phyloP scores from a whole-genome alignment of 306 rosid species.

The Cucumis cinereus region DNA sequence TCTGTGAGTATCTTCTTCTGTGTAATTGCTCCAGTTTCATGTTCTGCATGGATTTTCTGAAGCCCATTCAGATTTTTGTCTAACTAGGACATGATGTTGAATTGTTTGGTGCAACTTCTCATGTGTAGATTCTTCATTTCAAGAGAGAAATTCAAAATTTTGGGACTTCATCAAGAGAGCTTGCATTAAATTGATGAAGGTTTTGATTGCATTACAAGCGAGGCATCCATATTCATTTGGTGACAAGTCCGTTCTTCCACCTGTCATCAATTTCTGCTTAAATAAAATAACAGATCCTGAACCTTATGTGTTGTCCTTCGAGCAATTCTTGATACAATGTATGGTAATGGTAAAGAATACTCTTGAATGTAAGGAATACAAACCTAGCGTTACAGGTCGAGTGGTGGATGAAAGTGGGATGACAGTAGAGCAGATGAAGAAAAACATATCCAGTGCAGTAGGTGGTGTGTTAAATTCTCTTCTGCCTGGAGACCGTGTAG shows the following conservation, averaged over 20 bases:
- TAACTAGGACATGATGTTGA: conserved; percentile 11
- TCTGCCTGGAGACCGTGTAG: conserved; percentile 65
- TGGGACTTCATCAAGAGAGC: conserved; percentile 77
- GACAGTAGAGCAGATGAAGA: conserved; percentile 73
- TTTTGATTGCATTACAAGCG: conserved; percentile 76
- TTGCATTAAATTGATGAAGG: conserved; percentile 77
- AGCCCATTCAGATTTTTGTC: not conserved
- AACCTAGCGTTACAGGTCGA: conserved; percentile 73
- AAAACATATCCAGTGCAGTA: conserved; percentile 60
- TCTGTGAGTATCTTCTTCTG: conserved; percentile 43
- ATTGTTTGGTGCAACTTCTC: conserved; percentile 4
- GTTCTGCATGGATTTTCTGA: not conserved
- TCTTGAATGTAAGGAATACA: conserved; percentile 94
- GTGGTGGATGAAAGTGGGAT: conserved; percentile 76
- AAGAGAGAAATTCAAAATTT: conserved; percentile 53
- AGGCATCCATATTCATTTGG: conserved; percentile 91
- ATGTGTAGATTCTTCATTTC: conserved; percentile 73
- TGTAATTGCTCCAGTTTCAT: not conserved
- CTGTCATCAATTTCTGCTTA: conserved; percentile 70
- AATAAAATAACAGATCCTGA: conserved; percentile 81
- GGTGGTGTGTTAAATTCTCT: conserved; percentile 72
- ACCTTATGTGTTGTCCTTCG: conserved; percentile 55
- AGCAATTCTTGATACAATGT: conserved; percentile 88
- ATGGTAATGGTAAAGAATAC: conserved; percentile 83
- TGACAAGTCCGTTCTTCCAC: conserved; percentile 70